phyloP scores from a whole-genome alignment of 2,329 filamentous ascomycete species.

The Passalora sequoiae region DNA sequence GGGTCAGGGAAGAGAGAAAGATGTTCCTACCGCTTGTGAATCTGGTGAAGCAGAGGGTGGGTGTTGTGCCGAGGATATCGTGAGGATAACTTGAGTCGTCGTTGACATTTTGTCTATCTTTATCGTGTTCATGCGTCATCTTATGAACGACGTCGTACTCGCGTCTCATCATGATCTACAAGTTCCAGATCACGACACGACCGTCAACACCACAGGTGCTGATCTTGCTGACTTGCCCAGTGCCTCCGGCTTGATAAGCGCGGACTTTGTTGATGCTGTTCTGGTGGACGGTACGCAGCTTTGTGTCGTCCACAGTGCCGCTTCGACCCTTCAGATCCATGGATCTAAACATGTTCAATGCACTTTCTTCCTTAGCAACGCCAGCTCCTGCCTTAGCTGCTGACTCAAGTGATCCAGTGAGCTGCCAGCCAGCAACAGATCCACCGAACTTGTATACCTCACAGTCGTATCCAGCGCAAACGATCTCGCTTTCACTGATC shows the following conservation, averaged over 20 bases:
- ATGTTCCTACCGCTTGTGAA: slow-evolving; percentile 47
- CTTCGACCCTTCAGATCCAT: slow-evolving; percentile 96
- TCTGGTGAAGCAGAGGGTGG: slow-evolving; percentile 40
- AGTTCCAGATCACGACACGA: slow-evolving; percentile 44
- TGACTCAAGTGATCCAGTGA: slow-evolving; percentile 72
- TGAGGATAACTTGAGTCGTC: no score
- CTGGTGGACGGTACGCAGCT: slow-evolving; percentile 91
- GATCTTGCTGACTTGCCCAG: slow-evolving; percentile 60
- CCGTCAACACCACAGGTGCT: slow-evolving; percentile 57
- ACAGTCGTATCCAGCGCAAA: slow-evolving; percentile 83
- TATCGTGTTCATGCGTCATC: no score
- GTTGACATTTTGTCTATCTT: no score
- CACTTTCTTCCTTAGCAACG: slow-evolving; percentile 73
- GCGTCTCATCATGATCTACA: slow-evolving; percentile 29
- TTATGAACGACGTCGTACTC: background rate
- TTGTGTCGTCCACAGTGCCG: slow-evolving; percentile 72
- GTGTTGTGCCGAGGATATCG: slow-evolving; percentile 6
- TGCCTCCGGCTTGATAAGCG: slow-evolving; percentile 61
- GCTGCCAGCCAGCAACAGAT: slow-evolving; percentile 71
- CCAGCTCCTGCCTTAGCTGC: slow-evolving; percentile 29
- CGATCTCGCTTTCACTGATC: slow-evolving; percentile 87
- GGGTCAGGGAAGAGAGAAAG: slow-evolving; percentile 29
- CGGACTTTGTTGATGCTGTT: slow-evolving; percentile 89
- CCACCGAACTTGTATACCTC: slow-evolving; percentile 89
- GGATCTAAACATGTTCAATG: slow-evolving; percentile 95